Evolutionary conservation across 2,329 filamentous ascomycete species (phyloP), one percentile per base, ranked within the genome.

Genomic region (Colletotrichum orbiculare): DNA sequence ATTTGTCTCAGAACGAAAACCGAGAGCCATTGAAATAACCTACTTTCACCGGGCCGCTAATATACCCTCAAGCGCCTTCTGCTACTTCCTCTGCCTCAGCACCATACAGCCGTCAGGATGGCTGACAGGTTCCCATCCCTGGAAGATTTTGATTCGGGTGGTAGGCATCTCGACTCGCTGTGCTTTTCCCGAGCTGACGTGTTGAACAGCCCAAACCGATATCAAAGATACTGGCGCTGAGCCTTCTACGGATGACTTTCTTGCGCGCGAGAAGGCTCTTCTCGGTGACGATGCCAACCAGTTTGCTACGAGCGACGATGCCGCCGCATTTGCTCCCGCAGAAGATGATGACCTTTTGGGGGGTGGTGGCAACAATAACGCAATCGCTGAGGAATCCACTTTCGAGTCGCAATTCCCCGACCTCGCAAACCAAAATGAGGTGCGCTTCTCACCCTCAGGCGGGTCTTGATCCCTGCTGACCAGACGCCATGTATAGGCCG

Each of bases 361-460:
- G 53, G 89, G 87, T 53, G 89, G 83, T 69, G 85, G 80, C 60
- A 76, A 75, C 67, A 77, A 80, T 67, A 77, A 80, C 68, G 39
- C 63, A 13, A 63, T 66, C 38, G 54, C 58, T 13, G 76, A 81
- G 72, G 77, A 83, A 66, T 77, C 79, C 35, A 76, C 78, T 68
- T 98, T 98, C 72, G 92, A 97, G 80, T 93, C 88, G 77, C 94
- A 93, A 68, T 99, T 97, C 78, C 96, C 96, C 37, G 92, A 94
- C 61, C 89, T 99, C 70, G 78, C 79, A 72, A 79, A 76, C 70
- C 77, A 75, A 69, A 93, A 93, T 74, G 87, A 94, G 81, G 92
- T 94, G 82, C 61, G 75, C 42, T 43, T 6, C 42, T 71, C 42
- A 49, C 35, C 54, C 46, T 25, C 52, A 34, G 17, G 48, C n/a